Conservation (phyloP, 1,139 yeast genomes). For the Debaryomyces sp. region DNA sequence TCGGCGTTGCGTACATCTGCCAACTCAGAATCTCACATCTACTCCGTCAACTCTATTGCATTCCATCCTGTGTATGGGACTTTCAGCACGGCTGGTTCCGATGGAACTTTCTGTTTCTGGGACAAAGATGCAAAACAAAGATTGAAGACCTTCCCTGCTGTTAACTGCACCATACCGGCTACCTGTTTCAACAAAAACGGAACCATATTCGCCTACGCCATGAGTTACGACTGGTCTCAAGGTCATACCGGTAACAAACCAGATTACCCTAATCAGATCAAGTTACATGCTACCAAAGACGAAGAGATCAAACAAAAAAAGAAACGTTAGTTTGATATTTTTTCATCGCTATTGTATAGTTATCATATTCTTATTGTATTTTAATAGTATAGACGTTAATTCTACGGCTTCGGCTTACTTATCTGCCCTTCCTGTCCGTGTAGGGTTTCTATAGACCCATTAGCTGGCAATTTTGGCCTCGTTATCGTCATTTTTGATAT, state of each 20-base stretch:
- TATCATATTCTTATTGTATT: conserved; percentile 1
- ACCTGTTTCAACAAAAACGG: conserved; percentile 86
- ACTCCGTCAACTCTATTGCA: conserved; percentile 75
- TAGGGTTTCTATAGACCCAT: not conserved
- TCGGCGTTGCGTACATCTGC: conserved; percentile 34
- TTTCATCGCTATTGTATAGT: not conserved
- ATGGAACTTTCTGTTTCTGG: conserved; percentile 95
- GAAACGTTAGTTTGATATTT: conserved; percentile 27
- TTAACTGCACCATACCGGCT: conserved; percentile 74
- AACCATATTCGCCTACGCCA: conserved; percentile 83
- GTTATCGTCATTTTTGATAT: not conserved
- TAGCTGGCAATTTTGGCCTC: not conserved
- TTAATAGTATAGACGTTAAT: conserved; percentile 5
- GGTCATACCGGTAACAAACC: conserved; percentile 80
- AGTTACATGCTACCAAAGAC: conserved; percentile 82
- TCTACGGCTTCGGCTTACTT: not conserved
- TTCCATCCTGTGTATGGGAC: conserved; percentile 94
- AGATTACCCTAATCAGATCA: conserved; percentile 73
- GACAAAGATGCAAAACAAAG: conserved; percentile 92
- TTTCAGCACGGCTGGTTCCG: conserved; percentile 92
- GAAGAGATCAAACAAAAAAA: conserved; percentile 85
- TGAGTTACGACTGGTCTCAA: conserved; percentile 94
- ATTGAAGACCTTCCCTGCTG: conserved; percentile 74
- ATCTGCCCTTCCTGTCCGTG: not conserved
- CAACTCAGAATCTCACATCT: conserved; percentile 55